Evolutionary conservation across 2,329 filamentous ascomycete genomes (phyloP).

Genomic region (Didymellaceae sp.): DNA sequence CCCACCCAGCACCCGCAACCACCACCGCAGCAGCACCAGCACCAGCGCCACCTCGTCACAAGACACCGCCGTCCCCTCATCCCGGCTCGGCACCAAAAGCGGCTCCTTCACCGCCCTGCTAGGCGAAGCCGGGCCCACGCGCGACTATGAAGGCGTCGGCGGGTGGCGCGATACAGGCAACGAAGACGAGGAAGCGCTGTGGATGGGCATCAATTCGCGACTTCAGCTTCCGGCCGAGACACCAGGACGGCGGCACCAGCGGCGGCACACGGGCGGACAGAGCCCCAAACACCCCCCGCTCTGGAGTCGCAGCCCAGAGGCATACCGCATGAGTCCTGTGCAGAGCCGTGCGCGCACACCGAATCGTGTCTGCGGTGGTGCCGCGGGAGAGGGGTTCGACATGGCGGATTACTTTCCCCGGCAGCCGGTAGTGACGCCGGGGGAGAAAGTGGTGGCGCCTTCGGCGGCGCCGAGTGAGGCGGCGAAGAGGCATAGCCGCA

Average conservation of each 20-base stretch:
- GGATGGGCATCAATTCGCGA: constrained; percentile 54
- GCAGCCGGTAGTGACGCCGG: constrained; percentile 24
- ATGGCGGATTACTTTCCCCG: constrained; percentile 38
- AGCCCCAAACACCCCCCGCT: constrained; percentile 37
- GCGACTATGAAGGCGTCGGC: constrained; percentile 55
- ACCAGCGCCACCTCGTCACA: constrained; percentile 34
- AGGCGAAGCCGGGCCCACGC: constrained; percentile 38
- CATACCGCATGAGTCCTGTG: constrained; percentile 47
- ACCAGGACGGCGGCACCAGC: constrained; percentile 38
- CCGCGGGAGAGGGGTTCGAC: constrained; percentile 19
- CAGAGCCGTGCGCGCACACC: constrained; percentile 48
- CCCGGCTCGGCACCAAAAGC: constrained; percentile 37
- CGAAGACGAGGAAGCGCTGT: constrained; percentile 52
- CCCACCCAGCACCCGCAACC: constrained; percentile 33
- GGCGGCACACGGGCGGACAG: constrained; percentile 42
- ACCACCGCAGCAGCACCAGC: constrained; percentile 29
- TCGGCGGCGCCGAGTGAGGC: constrained; percentile 33
- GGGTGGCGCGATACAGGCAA: constrained; percentile 49
- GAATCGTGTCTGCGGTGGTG: constrained; percentile 23
- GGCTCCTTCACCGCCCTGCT: constrained; percentile 45
- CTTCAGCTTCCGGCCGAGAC: constrained; percentile 46
- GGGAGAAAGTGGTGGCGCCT: constrained; percentile 18
- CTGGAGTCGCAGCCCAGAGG: constrained; percentile 42
- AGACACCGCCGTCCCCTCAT: constrained; percentile 23
- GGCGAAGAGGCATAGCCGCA: constrained; percentile 29